A percentile compares a stretch with the other conserved stretches of the same genome.
phyloP scores from a whole-genome alignment of 257 asterid species.

The Solanum chiquidenum region DNA sequence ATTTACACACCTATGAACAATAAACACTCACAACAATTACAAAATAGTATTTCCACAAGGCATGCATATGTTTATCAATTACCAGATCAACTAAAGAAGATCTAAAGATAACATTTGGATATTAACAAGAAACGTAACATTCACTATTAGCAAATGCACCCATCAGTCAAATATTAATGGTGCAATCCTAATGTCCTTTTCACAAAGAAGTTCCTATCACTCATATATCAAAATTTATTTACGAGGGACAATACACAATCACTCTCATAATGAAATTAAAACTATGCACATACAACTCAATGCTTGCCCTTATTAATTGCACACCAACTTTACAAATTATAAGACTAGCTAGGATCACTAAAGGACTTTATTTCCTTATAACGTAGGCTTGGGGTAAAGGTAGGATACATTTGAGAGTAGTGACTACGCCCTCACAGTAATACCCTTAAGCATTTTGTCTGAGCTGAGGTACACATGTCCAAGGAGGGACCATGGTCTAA shows the following conservation, averaged over 20 bases:
- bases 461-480: background rate
- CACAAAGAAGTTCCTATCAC: background rate
- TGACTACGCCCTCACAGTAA: background rate
- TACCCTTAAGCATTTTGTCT: background rate
- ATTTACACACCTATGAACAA: background rate
- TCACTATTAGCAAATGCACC: background rate
- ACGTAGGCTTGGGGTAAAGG: background rate
- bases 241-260: too few relatives aligned
- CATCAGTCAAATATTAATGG: background rate
- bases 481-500: background rate
- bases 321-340: background rate
- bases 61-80: background rate
- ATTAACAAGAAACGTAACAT: background rate
- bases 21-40: background rate
- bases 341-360: background rate
- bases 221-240: too few relatives aligned
- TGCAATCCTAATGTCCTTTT: background rate
- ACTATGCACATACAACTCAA: background rate
- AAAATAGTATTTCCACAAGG: background rate
- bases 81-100: background rate
- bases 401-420: background rate
- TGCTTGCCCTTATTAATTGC: too few relatives aligned
- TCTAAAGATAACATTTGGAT: background rate
- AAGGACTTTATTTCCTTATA: background rate
- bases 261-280: background rate